Conservation (phyloP, 1,284 basidiomycete genomes). For the Ganoderma meredithae region DNA sequence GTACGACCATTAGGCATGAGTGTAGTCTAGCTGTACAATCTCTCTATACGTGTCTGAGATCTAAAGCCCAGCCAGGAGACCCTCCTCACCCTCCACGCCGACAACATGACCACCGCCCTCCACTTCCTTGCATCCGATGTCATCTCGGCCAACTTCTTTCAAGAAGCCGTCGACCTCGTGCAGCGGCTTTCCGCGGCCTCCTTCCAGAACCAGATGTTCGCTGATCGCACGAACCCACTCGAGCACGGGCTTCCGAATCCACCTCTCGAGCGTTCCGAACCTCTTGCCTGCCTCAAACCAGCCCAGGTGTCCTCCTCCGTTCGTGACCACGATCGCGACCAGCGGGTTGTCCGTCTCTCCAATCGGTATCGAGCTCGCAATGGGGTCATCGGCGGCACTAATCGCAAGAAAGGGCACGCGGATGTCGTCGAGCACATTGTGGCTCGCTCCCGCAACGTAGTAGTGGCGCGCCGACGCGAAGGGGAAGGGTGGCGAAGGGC, state of each 20-base stretch:
- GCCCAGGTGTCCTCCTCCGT: conserved; percentile 91
- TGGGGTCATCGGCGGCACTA: conserved; percentile 93
- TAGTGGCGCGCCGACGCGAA: conserved; percentile 83
- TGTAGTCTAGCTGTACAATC: conserved; percentile 28
- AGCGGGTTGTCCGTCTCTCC: conserved; percentile 66
- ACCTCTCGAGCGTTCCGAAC: conserved; percentile 59
- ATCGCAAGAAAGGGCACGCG: conserved; percentile 82
- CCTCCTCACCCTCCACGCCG: conserved; percentile 47
- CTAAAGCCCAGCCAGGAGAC: conserved; percentile 52
- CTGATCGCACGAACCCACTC: conserved; percentile 76
- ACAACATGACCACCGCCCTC: conserved; percentile 47
- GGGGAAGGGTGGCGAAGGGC: conserved; percentile 82
- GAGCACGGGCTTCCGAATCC: conserved; percentile 76
- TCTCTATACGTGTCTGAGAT: conserved; percentile 19
- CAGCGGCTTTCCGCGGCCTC: conserved; percentile 42
- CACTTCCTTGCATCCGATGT: conserved; percentile 56
- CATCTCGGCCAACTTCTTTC: conserved; percentile 59
- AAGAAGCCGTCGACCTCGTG: conserved; percentile 64
- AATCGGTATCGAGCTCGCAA: conserved; percentile 72
- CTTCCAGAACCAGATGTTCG: conserved; percentile 55
- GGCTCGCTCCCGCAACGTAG: conserved; percentile 76
- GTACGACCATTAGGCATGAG: conserved; percentile 25
- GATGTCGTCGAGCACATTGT: conserved; percentile 62
- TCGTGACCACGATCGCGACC: conserved; percentile 79
- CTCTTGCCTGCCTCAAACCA: conserved; percentile 80